Evolutionary conservation across 495 filamentous ascomycete species (phyloP), one percentile per base, ranked within the genome.

Genomic region (Podospora appendiculata): DNA sequence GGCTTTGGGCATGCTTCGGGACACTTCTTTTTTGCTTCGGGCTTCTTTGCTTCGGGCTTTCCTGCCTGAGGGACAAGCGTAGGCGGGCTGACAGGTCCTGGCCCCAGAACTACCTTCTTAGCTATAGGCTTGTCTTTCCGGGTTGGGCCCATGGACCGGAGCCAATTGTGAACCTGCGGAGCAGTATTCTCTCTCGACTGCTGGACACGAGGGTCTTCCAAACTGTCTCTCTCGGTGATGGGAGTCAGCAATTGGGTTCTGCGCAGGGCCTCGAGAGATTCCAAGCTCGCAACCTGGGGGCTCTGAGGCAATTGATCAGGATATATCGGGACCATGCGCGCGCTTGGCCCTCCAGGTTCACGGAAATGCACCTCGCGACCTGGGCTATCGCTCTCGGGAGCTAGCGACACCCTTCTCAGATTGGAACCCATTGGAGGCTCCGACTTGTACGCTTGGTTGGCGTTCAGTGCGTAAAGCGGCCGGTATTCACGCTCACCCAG

Each of bases 161-260:
- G 51, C 58, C 58, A 60, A 36, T 45, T 32, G 11, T 45, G 55
- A 39, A 60, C 47, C n/a, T 55, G 57, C 8, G 57, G 53, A 19
- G 43, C 46, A 14, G 41, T 47, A 10, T 54, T 62, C 51, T 58
- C 56, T 33, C 45, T 36, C 35, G 41, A 25, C 9, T 52, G 50
- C 25, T 52, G 52, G 19, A 41, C 19, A 12, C 48, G 53, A 1
- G 19, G 14, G n/a, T 49, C 50, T 12, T 62, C 60, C 13, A 40
- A 12, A 33, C 60, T 61, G 40, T 61, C 57, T 19, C 48, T 48
- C 49, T 62, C 60, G 32, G 47, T 59, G 42, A 62, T 62, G 0
- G 60, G 57, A n/a, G 60, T 62, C 35, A 62, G 33, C 11, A 51
- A 12, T 25, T 62, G 42, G 16, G 48, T 18, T 33, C 57, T 49